Evolutionary conservation across 306 rosid genomes (phyloP).

Genomic region (Acmispon strigosus): DNA sequence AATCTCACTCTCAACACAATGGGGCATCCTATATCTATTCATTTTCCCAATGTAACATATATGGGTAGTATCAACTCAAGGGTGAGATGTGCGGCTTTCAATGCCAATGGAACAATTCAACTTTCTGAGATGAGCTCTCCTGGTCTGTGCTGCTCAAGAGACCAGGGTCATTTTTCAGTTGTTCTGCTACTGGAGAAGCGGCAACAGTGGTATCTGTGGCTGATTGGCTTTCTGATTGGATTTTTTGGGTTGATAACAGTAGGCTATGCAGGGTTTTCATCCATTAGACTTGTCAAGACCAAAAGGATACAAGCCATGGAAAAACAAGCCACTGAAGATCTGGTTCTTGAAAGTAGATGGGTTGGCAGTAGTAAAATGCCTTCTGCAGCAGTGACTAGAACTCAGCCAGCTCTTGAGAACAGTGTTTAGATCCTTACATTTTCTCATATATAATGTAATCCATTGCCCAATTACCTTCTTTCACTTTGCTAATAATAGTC

Average conservation of each 20-base stretch:
- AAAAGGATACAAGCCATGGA: constrained; percentile 68
- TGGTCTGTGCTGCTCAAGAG: constrained; percentile 42
- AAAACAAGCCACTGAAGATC: constrained; percentile 61
- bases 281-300: constrained; percentile 32
- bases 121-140: constrained; percentile 42
- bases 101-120: constrained; percentile 40
- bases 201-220: constrained; percentile 44
- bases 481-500: not conserved
- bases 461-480: not conserved
- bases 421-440: constrained; percentile 21
- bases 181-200: constrained; percentile 40
- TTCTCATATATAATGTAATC: not conserved
- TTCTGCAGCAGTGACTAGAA: constrained; percentile 65
- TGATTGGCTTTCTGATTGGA: constrained; percentile 49
- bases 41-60: constrained; percentile 33
- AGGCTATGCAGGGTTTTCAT: constrained; percentile 42
- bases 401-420: constrained; percentile 62
- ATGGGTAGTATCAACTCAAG: constrained; percentile 23
- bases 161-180: constrained; percentile 62
- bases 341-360: constrained; percentile 69
- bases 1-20: constrained; percentile 46
- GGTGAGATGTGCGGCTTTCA: constrained; percentile 49
- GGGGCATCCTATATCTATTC: constrained; percentile 54
- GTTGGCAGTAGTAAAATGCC: constrained; percentile 71
- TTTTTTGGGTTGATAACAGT: constrained; percentile 24